Conservation (phyloP, 345 rosid genomes). For the Sapria himalayana region DNA sequence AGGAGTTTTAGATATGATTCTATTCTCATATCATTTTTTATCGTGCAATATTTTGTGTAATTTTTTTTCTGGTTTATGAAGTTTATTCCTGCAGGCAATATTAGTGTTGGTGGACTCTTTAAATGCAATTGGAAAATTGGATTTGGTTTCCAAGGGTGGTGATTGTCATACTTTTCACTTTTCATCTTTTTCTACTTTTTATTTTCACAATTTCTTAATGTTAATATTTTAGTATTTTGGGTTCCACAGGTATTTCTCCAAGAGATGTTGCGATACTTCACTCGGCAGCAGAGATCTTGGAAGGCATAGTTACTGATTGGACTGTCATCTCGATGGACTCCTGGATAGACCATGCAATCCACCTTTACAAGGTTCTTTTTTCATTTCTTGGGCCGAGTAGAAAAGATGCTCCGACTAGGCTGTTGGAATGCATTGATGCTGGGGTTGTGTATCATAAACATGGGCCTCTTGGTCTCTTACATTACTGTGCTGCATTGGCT, state of each 20-base stretch:
- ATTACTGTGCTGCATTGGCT: conserved; percentile 72
- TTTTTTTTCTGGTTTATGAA: too few species aligned
- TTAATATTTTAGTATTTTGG: too few species aligned
- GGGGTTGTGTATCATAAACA: conserved; percentile 82
- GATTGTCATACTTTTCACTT: conserved; percentile 16
- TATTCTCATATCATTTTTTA: too few species aligned
- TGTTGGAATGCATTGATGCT: conserved; percentile 91
- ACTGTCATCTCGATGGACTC: conserved; percentile 65
- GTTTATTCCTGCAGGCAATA: conserved; percentile 47
- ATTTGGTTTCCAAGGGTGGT: conserved; percentile 34
- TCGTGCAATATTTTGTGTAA: too few species aligned
- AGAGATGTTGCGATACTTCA: conserved; percentile 84
- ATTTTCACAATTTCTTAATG: conserved; percentile 11
- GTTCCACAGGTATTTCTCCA: conserved; percentile 62
- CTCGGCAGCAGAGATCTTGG: conserved; percentile 93
- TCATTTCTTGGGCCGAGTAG: conserved; percentile 86
- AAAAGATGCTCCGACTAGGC: conserved; percentile 81
- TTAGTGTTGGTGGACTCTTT: conserved; percentile 69
- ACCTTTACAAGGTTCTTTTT: conserved; percentile 71
- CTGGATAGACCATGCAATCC: conserved; percentile 79
- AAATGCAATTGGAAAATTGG: conserved; percentile 59
- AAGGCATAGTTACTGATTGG: conserved; percentile 73
- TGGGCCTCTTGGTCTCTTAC: conserved; percentile 74
- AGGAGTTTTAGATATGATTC: too few species aligned
- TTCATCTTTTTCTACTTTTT: conserved; percentile 9